A percentile compares a stretch with the other conserved stretches of the same genome.
phyloP scores from a whole-genome alignment of 2,329 filamentous ascomycete genomes.

The Torrubiella hemipterigena region DNA sequence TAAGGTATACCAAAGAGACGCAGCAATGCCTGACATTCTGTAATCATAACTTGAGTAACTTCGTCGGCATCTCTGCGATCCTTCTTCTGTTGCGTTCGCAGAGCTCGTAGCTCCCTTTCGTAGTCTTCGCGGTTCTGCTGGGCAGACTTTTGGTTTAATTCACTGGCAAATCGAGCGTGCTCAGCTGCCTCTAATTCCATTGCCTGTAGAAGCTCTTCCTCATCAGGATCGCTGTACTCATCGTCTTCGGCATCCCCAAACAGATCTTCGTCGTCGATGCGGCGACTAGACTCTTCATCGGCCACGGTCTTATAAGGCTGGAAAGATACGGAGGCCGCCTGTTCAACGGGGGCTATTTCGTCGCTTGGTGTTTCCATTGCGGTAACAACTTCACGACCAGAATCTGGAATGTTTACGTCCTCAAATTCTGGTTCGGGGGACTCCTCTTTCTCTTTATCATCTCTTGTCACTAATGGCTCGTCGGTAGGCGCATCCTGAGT shows the following conservation, averaged over 20 bases:
- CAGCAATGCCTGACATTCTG: slow-evolving; percentile 85
- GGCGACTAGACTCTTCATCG: background rate
- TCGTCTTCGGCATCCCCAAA: slow-evolving; percentile 54
- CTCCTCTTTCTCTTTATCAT: slow-evolving; percentile 1
- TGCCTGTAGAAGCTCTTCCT: slow-evolving; percentile 77
- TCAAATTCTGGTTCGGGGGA: slow-evolving; percentile 21
- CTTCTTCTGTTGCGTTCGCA: slow-evolving; percentile 91
- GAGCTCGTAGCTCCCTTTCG: slow-evolving; percentile 72
- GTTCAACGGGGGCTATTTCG: too few relatives aligned
- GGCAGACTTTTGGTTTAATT: slow-evolving; percentile 65
- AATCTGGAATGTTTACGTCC: slow-evolving; percentile 17
- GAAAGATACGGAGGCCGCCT: too few relatives aligned
- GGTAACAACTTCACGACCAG: slow-evolving; percentile 5
- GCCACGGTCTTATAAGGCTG: too few relatives aligned
- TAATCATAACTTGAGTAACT: slow-evolving; percentile 90
- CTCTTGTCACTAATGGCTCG: background rate
- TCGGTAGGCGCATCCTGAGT: background rate
- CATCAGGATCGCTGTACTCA: slow-evolving; percentile 75
- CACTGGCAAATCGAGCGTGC: slow-evolving; percentile 82
- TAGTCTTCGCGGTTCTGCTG: slow-evolving; percentile 66
- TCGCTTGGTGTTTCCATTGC: too few relatives aligned
- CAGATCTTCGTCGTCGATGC: slow-evolving; percentile 25
- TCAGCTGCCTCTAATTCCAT: slow-evolving; percentile 87
- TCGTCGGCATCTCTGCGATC: slow-evolving; percentile 93
- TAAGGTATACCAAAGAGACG: slow-evolving; percentile 89